phyloP scores from a whole-genome alignment of 2,329 filamentous ascomycete genomes.

The Fusarium papillatum region DNA sequence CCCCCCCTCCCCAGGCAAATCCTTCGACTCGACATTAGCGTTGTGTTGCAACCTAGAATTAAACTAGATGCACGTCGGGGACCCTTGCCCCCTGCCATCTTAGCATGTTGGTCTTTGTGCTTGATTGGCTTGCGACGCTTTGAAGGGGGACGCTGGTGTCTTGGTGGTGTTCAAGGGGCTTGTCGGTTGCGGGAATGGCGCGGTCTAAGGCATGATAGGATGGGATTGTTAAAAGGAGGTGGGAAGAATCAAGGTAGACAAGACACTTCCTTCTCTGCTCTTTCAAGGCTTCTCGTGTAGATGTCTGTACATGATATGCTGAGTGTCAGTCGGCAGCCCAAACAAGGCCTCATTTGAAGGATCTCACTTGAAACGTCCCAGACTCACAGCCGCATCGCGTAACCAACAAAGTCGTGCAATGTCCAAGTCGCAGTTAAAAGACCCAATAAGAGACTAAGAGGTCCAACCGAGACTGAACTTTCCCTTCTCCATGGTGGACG shows the following conservation, averaged over 20 bases:
- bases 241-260: neutral
- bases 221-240: neutral
- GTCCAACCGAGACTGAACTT: neutral
- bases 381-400: neutral
- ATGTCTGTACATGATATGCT: neutral
- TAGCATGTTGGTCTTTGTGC: constrained; percentile 21
- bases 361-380: constrained; percentile 18
- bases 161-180: constrained; percentile 11
- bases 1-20: neutral
- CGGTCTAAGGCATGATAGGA: neutral
- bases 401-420: constrained; percentile 3
- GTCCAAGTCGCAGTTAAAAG: neutral
- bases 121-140: constrained; percentile 23
- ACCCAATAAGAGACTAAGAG: neutral
- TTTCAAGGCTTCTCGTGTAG: neutral
- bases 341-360: neutral
- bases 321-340: neutral
- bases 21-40: constrained; percentile 5
- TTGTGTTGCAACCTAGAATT: neutral
- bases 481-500: no score
- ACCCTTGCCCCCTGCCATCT: constrained; percentile 16
- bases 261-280: neutral
- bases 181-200: constrained; percentile 22
- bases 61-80: neutral
- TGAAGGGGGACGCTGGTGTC: constrained; percentile 13